Evolutionary conservation across 805 yeast genomes (phyloP).

Genomic region (Candida pseudofarinosa): DNA sequence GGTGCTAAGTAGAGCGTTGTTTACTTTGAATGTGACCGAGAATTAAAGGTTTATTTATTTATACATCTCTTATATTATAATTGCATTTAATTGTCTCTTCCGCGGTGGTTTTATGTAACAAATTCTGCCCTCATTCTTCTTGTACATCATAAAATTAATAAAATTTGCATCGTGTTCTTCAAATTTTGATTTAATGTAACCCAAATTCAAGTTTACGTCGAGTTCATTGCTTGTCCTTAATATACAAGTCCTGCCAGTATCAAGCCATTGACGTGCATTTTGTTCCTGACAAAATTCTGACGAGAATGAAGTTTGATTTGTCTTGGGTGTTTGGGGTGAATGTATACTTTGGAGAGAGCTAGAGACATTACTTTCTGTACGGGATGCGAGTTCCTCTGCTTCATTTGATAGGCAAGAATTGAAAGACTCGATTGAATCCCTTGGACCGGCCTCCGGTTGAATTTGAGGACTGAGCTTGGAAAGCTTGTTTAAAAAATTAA

Average conservation of each 20-base stretch:
- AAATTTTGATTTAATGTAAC: not conserved
- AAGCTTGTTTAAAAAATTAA: too few species aligned
- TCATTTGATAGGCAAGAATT: not conserved
- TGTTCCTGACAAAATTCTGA: not conserved
- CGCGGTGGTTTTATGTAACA: not conserved
- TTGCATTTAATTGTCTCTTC: not conserved
- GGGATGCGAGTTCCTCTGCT: not conserved
- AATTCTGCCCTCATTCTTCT: not conserved
- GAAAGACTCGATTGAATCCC: not conserved
- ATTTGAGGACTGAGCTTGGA: not conserved
- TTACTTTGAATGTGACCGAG: not conserved
- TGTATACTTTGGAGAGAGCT: not conserved
- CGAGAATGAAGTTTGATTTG: not conserved
- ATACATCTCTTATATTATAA: not conserved
- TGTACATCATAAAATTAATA: not conserved
- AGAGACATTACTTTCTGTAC: not conserved
- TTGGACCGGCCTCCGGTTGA: not conserved
- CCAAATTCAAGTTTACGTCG: not conserved
- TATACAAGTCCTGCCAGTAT: not conserved
- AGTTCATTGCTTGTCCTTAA: not conserved
- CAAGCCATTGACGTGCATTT: not conserved
- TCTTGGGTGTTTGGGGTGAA: not conserved
- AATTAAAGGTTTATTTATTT: not conserved
- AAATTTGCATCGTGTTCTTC: not conserved
- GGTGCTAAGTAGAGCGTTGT: constrained; percentile 16